Percentiles rank a stretch among this genome's conserved stretches.
phyloP scores from a whole-genome alignment of 768 basidiomycete genomes.

The Auriscalpium vulgare region DNA sequence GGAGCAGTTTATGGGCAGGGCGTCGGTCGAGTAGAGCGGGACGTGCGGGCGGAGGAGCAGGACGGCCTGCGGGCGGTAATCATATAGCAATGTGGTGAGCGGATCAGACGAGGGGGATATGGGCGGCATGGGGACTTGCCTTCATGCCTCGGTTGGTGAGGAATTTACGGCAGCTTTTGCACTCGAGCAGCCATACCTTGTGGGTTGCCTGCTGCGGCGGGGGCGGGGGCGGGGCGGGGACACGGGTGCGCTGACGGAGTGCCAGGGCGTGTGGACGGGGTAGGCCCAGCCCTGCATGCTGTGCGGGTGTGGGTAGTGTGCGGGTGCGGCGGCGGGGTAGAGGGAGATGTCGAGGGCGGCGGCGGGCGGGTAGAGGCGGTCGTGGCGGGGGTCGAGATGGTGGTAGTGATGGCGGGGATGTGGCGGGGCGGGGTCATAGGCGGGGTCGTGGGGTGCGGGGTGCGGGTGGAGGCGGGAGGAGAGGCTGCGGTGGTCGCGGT shows the following conservation, averaged over 20 bases:
- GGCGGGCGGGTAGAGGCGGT: not conserved
- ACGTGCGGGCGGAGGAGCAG: constrained; percentile 75
- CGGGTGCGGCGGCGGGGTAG: not conserved
- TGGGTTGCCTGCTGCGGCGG: constrained; percentile 43
- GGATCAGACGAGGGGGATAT: not conserved
- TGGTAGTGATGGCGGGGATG: not conserved
- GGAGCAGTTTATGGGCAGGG: constrained; percentile 70
- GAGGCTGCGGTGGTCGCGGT: too few relatives aligned
- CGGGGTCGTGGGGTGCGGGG: not conserved
- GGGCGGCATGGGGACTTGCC: constrained; percentile 27
- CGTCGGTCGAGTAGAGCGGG: constrained; percentile 78
- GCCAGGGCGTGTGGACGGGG: constrained; percentile 6
- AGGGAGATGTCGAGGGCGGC: not conserved
- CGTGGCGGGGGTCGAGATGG: not conserved
- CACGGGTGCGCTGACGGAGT: constrained; percentile 8
- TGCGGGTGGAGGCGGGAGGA: too few relatives aligned
- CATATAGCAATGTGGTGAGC: constrained; percentile 1
- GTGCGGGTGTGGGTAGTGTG: constrained; percentile 1
- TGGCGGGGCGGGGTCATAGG: not conserved
- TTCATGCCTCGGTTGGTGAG: constrained; percentile 84
- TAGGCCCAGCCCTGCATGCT: constrained; percentile 2
- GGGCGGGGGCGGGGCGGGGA: constrained; percentile 25
- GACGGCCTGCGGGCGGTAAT: constrained; percentile 49
- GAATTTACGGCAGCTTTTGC: constrained; percentile 64
- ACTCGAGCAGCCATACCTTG: constrained; percentile 79